Percentiles rank a stretch among this genome's conserved stretches.
phyloP scores from a whole-genome alignment of 305 asterid genomes.

The Fraxinus xanthoxyloides region DNA sequence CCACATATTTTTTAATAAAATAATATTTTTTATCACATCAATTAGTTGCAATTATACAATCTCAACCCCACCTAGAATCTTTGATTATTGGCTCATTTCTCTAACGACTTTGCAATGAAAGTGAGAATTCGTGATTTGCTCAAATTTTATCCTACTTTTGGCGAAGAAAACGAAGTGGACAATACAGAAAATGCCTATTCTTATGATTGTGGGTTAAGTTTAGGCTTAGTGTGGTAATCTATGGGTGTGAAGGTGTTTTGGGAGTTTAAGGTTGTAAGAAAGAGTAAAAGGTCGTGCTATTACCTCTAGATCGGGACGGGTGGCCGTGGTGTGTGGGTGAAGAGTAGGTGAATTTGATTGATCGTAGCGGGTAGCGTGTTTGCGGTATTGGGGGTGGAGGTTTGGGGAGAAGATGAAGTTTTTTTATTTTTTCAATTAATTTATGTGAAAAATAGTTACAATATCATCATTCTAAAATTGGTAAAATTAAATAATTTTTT shows the following conservation, averaged over 20 bases:
- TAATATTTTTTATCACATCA: too few relatives aligned
- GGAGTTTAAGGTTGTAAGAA: conserved; percentile 17
- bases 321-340: too few relatives aligned
- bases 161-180: conserved; percentile 26
- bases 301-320: too few relatives aligned
- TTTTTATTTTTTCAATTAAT: too few relatives aligned
- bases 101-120: conserved; percentile 68
- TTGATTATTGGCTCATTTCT: conserved; percentile 53
- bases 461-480: neutral
- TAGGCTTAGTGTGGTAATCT: conserved; percentile 25
- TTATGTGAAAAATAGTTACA: neutral
- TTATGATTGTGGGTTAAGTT: conserved; percentile 6
- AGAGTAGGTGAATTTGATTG: too few relatives aligned
- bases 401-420: neutral
- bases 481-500: too few relatives aligned
- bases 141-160: conserved; percentile 12
- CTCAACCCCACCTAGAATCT: conserved; percentile 27
- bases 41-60: conserved; percentile 36
- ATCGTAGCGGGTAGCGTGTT: neutral
- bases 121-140: conserved; percentile 45
- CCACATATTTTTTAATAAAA: too few relatives aligned
- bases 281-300: conserved; percentile 9
- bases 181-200: neutral
- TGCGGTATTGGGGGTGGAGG: neutral
- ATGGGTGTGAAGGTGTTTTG: conserved; percentile 12